Evolutionary conservation across 2,329 filamentous ascomycete genomes (phyloP).

Genomic region (Colletotrichum spinosum): DNA sequence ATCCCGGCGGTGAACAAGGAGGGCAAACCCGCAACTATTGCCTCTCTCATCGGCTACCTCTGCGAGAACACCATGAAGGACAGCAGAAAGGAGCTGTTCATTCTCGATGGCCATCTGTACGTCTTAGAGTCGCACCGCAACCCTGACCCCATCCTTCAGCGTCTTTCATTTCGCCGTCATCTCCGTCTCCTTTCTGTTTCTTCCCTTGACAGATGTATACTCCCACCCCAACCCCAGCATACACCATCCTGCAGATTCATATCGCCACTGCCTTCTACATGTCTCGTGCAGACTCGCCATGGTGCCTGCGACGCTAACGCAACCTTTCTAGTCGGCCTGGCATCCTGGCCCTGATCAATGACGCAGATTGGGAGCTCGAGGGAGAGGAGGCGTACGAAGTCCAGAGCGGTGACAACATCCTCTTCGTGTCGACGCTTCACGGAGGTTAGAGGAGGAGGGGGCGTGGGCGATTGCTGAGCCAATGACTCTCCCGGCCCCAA

Average conservation of each 20-base stretch:
- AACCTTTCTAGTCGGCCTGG: constrained; percentile 78
- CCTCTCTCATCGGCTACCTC: constrained; percentile 81
- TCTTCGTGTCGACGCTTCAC: constrained; percentile 97
- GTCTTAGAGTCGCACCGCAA: constrained; percentile 51
- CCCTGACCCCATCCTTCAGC: constrained; percentile 31
- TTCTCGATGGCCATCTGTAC: constrained; percentile 89
- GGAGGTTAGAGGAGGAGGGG: constrained; percentile 72
- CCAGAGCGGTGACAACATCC: constrained; percentile 83
- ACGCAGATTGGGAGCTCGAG: constrained; percentile 98
- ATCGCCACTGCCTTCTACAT: constrained; percentile 27
- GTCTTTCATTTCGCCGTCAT: constrained; percentile 22
- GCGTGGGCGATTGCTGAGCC: constrained; percentile 23
- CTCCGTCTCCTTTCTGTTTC: constrained; percentile 14
- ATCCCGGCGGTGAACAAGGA: constrained; percentile 73
- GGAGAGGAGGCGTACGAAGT: constrained; percentile 92
- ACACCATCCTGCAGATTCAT: constrained; percentile 10
- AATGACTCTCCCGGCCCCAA: constrained; percentile 8
- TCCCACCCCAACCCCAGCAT: constrained; percentile 27
- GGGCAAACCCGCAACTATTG: constrained; percentile 74
- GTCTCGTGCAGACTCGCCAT: constrained; percentile 8
- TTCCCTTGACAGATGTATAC: constrained; percentile 25
- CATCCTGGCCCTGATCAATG: constrained; percentile 96
- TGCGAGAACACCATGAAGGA: constrained; percentile 89
- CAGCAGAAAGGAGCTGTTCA: constrained; percentile 86
- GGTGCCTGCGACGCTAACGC: constrained; percentile 37